Evolutionary conservation across 2,329 filamentous ascomycete species (phyloP).

Genomic region (Fusarium sp.): DNA sequence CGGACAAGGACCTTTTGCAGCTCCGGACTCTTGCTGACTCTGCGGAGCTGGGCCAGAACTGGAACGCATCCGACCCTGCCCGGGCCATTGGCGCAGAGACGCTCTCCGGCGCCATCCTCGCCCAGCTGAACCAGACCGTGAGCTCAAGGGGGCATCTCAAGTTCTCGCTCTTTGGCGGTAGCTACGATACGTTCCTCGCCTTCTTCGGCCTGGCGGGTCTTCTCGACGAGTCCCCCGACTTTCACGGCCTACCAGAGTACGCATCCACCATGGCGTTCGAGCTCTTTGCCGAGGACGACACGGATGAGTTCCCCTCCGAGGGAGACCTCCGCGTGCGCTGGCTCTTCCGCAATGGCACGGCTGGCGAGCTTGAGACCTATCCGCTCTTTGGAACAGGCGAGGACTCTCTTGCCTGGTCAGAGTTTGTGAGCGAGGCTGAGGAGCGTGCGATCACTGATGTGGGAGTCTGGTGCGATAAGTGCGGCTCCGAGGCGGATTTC

Average conservation of each 20-base stretch:
- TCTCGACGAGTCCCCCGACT: constrained; percentile 41
- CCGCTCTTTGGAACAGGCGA: constrained; percentile 46
- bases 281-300: constrained; percentile 42
- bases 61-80: constrained; percentile 43
- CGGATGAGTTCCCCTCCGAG: constrained; percentile 41
- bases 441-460: constrained; percentile 44
- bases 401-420: constrained; percentile 43
- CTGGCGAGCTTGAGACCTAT: constrained; percentile 41
- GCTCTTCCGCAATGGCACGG: constrained; percentile 49
- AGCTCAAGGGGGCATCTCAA: constrained; percentile 45
- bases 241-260: constrained; percentile 48
- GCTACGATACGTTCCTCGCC: constrained; percentile 50
- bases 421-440: constrained; percentile 45
- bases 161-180: constrained; percentile 48
- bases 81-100: constrained; percentile 47
- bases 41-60: constrained; percentile 47
- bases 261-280: constrained; percentile 51
- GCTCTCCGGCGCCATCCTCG: constrained; percentile 45
- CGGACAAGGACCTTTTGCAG: constrained; percentile 47
- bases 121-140: constrained; percentile 47
- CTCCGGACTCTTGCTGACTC: constrained; percentile 48
- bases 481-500: constrained; percentile 43
- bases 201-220: constrained; percentile 48
- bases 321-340: constrained; percentile 47
- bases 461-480: constrained; percentile 46